Conservation (phyloP, 1,284 basidiomycete genomes). For the Ceratobasidium sp. region DNA sequence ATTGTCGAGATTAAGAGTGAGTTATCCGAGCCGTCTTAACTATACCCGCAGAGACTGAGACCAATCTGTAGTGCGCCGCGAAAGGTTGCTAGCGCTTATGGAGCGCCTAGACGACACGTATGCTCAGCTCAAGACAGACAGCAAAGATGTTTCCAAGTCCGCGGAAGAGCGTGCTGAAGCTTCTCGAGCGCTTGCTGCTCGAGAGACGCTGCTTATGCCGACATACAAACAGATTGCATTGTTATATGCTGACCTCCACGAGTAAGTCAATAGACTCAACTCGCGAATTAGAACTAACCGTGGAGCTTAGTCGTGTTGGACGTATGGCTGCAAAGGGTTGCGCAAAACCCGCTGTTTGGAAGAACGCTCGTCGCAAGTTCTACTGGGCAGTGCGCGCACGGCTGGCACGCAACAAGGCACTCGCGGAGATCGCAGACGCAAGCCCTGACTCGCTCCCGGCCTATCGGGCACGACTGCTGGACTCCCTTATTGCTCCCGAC, state of each 20-base stretch:
- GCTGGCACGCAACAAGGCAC: slow-evolving; percentile 71
- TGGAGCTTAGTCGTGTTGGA: slow-evolving; percentile 76
- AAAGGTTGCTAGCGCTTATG: slow-evolving; percentile 92
- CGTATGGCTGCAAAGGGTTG: slow-evolving; percentile 99
- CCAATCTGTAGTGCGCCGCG: slow-evolving; percentile 76
- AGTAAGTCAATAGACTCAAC: slow-evolving; percentile 65
- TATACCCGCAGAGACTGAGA: too few species aligned
- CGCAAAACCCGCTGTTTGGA: slow-evolving; percentile 85
- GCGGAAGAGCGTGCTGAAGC: slow-evolving; percentile 79
- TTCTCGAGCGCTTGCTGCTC: slow-evolving; percentile 72
- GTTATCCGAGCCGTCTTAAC: slow-evolving; percentile 55
- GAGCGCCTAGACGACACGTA: slow-evolving; percentile 91
- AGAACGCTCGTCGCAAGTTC: slow-evolving; percentile 90
- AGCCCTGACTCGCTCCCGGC: slow-evolving; percentile 71
- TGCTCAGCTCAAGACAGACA: slow-evolving; percentile 81
- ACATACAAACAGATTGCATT: slow-evolving; percentile 95
- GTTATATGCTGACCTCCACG: slow-evolving; percentile 96
- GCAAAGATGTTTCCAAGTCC: slow-evolving; percentile 76
- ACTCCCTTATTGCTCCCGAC: slow-evolving; percentile 65
- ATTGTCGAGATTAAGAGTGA: slow-evolving; percentile 92
- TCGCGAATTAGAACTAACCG: slow-evolving; percentile 49
- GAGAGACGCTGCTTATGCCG: slow-evolving; percentile 87
- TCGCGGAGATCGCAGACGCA: slow-evolving; percentile 68
- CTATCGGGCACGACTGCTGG: slow-evolving; percentile 68
- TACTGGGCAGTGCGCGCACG: slow-evolving; percentile 93